A percentile compares a stretch with the other conserved stretches of the same genome.
Evolutionary conservation across 495 filamentous ascomycete genomes (phyloP).

Genomic region (Aspergillus asperescens): DNA sequence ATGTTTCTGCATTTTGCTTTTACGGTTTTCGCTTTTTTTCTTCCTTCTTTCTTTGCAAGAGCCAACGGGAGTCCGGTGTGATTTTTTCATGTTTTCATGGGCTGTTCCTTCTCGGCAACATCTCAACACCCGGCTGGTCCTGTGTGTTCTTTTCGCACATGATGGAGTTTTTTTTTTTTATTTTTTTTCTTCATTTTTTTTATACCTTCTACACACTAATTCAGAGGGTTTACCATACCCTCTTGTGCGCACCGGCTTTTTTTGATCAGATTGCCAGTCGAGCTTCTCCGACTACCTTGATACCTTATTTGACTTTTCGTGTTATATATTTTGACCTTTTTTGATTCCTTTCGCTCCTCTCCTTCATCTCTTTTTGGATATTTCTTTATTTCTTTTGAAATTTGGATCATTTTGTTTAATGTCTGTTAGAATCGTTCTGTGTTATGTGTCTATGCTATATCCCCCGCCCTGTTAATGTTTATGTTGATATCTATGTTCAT

Average conservation of each 20-base stretch:
- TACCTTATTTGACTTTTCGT: constrained; percentile 25
- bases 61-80: constrained; percentile 46
- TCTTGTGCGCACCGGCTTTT: constrained; percentile 29
- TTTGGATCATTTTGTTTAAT: constrained; percentile 17
- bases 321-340: constrained; percentile 18
- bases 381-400: constrained; percentile 4
- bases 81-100: constrained; percentile 38
- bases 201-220: constrained; percentile 22
- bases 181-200: constrained; percentile 19
- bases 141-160: constrained; percentile 46
- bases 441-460: constrained; percentile 24
- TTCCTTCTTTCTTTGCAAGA: constrained; percentile 40
- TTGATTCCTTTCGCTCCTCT: constrained; percentile 16
- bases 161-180: constrained; percentile 37
- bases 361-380: constrained; percentile 17
- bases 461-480: constrained; percentile 20
- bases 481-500: constrained; percentile 5
- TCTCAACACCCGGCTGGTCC: constrained; percentile 49
- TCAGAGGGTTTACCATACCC: constrained; percentile 15
- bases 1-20: constrained; percentile 18
- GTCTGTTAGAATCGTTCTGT: constrained; percentile 22
- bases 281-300: constrained; percentile 22
- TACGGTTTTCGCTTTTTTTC: constrained; percentile 18
- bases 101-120: constrained; percentile 34
- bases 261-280: constrained; percentile 22